Evolutionary conservation across 768 basidiomycete genomes (phyloP), one percentile per base, ranked within the genome.

Genomic region (Collybia sordida): DNA sequence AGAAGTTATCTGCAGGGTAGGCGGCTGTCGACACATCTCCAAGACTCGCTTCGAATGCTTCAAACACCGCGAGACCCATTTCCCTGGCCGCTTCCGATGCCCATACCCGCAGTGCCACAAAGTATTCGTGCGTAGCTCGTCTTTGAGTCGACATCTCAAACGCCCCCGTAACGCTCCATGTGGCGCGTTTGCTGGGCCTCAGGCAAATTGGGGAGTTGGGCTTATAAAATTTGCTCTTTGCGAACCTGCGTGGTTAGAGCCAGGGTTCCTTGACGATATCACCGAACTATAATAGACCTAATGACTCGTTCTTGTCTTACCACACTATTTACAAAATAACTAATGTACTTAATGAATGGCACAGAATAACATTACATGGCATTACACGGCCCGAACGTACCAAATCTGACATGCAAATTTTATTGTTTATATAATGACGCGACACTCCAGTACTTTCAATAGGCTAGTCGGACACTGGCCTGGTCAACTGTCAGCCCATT

Each of bases 21-120:
- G 45, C 2, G 60, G 60, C 11, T 61, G 60, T 41, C 47, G 54
- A 11, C 58, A 61, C 44, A 31, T 59, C 28, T 53, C 58, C 47
- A 54, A 55, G 42, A 59, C 60, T 7, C 50, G 45, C 22, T 57
- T 53, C 28, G 60, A 61, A 24, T 57, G 60, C 48, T 51, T 50
- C 38, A 61, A 61, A 31, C 60, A 61, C 44, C 58, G 60, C 21
- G 60, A 61, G 39, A 61, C 60, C 14, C 60, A 61, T 25, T 61
- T 61, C 40, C 53, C 58, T 4, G 54, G 54, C 14, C 55, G 60
- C 41, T 61, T 59, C 27, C 51, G 41, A 36, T 61, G 60, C 46
- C 60, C 60, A 17, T 42, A 57, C 21, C 51, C 53, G 2, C 18
- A 49, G 9, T 61, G 60, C 43, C 43, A 41, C 19, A 54, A 52